Evolutionary conservation across 345 rosid species (phyloP).

Genomic region (Acer yangbiense): DNA sequence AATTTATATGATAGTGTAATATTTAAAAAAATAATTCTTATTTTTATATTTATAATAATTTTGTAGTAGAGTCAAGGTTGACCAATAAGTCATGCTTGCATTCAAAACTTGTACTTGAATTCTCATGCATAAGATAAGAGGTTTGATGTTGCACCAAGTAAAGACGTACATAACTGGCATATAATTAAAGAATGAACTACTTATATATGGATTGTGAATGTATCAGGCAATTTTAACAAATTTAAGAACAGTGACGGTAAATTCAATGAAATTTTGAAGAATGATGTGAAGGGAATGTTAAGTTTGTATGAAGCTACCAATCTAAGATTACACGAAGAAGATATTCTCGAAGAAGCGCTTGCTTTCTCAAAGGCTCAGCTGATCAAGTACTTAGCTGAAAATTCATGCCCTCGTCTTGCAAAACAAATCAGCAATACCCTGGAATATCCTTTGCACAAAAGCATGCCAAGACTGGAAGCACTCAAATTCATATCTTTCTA

Average conservation of each 20-base stretch:
- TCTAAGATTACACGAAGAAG: not conserved
- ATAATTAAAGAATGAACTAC: not conserved
- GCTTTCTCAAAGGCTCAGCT: not conserved
- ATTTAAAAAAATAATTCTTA: too few species aligned
- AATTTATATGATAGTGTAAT: not conserved
- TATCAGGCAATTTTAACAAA: not conserved
- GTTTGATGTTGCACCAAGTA: too few species aligned
- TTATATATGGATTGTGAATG: not conserved
- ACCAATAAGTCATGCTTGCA: too few species aligned
- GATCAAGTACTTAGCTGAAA: not conserved
- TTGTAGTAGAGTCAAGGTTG: too few species aligned
- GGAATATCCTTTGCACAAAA: not conserved
- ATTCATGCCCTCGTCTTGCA: not conserved
- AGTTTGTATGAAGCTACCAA: constrained; percentile 9
- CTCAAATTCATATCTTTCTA: not conserved
- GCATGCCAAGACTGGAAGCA: not conserved
- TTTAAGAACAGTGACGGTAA: not conserved
- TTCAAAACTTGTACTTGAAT: too few species aligned
- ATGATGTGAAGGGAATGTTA: not conserved
- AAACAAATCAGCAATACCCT: not conserved
- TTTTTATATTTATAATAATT: too few species aligned
- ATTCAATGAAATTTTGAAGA: not conserved
- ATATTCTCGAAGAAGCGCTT: not conserved
- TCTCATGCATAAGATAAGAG: too few species aligned
- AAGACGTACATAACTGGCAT: not conserved